Evolutionary conservation across 2,329 filamentous ascomycete species (phyloP), one percentile per base, ranked within the genome.

Genomic region (Coniochaeta ligniaria): DNA sequence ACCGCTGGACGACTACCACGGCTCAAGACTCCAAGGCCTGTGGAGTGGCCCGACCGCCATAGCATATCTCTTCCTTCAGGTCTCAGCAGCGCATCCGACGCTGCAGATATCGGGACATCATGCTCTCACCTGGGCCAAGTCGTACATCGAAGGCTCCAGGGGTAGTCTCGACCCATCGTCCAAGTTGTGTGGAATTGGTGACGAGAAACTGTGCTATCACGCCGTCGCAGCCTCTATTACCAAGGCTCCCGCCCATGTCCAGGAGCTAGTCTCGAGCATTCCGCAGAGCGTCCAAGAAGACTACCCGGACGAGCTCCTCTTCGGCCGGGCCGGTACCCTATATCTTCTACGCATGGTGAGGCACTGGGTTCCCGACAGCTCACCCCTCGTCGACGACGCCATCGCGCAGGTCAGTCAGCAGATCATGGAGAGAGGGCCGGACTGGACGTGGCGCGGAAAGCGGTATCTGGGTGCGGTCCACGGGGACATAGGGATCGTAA

Each of bases 401-500:
- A 81, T 87, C 41, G 75, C 77, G 11, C 78, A 81, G 60, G 76
- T 90, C 1, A 80, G 85, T 24, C 78, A 83, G 36, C 80, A 80
- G 41, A 87, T 91, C 60, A 75, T 91, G 65, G 73, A 76, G 70
- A 61, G 78, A n/a, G 73, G 70, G 6, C 70, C 72, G 43, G 72
- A 73, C 1, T 91, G 88, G 88, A 80, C 78, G 63, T 90, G 85
- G 83, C 81, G 84, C 62, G 82, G 80, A 16, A 84, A 83, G 65
- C 69, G 74, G 20, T 89, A 89, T 67, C 75, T 89, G 38, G 89
- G 88, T 1, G 84, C 87, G 6, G 83, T 82, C 0, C 87, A 91
- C 67, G 89, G 89, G 8, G 80, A 83, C 14, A 83, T 90, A 28
- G 86, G 88, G 5, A 90, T 89, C 69, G 79, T 91, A 60, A 86